These are phyloP conservation scores for Venturia nashicola DNA, from an alignment of 2,329 filamentous ascomycete species.

Conservation along the genomic window DNA sequence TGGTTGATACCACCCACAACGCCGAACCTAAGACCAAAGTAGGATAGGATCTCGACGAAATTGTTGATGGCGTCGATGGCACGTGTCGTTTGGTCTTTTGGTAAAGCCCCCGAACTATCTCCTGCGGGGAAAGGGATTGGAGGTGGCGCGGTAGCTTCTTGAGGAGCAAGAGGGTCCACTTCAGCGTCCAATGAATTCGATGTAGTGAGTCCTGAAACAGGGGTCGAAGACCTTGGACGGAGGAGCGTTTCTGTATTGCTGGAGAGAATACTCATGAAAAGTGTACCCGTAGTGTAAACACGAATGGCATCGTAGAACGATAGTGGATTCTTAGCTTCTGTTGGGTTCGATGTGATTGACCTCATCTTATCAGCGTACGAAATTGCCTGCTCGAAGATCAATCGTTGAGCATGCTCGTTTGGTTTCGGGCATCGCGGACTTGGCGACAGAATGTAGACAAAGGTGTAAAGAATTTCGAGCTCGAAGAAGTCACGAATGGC, in stretches of 20 bases:
- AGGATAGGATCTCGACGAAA: constrained; percentile 32
- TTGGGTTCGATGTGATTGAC: not conserved
- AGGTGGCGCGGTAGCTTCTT: constrained; percentile 18
- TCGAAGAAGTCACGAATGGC: constrained; percentile 68
- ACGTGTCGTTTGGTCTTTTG: constrained; percentile 26
- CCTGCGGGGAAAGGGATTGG: constrained; percentile 19
- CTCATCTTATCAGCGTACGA: constrained; percentile 58
- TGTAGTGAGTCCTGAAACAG: constrained; percentile 21
- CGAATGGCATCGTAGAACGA: constrained; percentile 82
- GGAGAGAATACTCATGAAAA: constrained; percentile 44
- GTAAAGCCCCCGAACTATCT: constrained; percentile 13
- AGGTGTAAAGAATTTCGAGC: constrained; percentile 81
- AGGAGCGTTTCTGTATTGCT: constrained; percentile 37
- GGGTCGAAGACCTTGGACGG: constrained; percentile 28
- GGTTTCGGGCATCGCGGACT: constrained; percentile 61
- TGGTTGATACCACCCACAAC: constrained; percentile 29
- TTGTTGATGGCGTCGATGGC: constrained; percentile 36
- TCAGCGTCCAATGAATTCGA: constrained; percentile 17
- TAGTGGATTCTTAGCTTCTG: constrained; percentile 34
- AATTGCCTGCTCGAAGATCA: constrained; percentile 79
- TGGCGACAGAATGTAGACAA: constrained; percentile 77
- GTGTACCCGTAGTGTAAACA: constrained; percentile 56
- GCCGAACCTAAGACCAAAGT: constrained; percentile 35
- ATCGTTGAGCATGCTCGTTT: constrained; percentile 60
- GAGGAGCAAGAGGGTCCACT: constrained; percentile 24